phyloP scores from a whole-genome alignment of 129 eudicot genomes.

The Flaveria trinervia region DNA sequence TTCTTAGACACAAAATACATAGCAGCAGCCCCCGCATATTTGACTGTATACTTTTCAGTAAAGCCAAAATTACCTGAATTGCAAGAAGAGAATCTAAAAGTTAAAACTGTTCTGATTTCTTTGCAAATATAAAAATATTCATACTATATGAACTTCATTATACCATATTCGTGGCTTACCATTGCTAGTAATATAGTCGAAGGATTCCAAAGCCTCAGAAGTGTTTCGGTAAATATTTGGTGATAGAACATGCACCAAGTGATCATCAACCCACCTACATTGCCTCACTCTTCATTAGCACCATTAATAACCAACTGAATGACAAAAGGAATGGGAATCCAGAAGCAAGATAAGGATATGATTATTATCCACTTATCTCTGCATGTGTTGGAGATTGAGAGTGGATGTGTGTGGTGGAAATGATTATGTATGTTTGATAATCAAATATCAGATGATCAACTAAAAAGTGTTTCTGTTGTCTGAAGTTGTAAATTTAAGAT shows the following conservation, averaged over 20 bases:
- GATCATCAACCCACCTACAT: conserved; percentile 73
- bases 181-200: conserved; percentile 60
- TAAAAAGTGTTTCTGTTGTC: neutral
- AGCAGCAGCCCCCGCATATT: conserved; percentile 60
- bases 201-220: conserved; percentile 69
- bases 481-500: neutral
- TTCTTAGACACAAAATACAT: conserved; percentile 61
- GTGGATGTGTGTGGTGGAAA: neutral
- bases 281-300: conserved; percentile 18
- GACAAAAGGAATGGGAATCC: conserved; percentile 9
- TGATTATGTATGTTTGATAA: neutral
- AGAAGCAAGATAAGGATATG: neutral
- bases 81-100: conserved; percentile 1
- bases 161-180: conserved; percentile 39
- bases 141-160: neutral
- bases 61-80: conserved; percentile 46
- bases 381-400: neutral
- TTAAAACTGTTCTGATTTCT: conserved; percentile 1
- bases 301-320: neutral
- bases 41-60: conserved; percentile 45
- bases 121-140: neutral
- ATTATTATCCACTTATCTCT: neutral
- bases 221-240: conserved; percentile 67
- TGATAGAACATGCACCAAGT: conserved; percentile 66
- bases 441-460: neutral